Conservation (phyloP, 345 rosid species). For the Leavenworthia alabamica region DNA sequence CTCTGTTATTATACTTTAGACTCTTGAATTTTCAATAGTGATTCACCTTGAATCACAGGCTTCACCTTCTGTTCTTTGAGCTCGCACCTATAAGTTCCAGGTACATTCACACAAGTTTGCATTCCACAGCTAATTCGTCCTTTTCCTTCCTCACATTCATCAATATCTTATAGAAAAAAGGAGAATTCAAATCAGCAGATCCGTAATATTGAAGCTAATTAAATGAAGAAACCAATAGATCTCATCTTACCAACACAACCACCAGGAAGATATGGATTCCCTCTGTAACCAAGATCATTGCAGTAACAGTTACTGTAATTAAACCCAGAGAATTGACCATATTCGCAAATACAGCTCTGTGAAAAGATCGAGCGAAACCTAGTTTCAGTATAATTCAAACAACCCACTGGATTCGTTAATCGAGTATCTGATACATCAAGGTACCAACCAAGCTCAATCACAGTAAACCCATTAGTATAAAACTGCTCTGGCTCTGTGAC, state of each 20-base stretch:
- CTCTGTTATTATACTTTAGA: background rate
- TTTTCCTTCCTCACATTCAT: conserved; percentile 20
- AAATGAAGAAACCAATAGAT: background rate
- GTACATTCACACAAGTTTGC: background rate
- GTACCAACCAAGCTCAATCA: conserved; percentile 33
- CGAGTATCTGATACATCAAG: conserved; percentile 14
- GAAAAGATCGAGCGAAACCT: background rate
- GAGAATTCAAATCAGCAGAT: background rate
- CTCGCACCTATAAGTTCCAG: conserved; percentile 15
- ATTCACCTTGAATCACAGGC: conserved; percentile 5
- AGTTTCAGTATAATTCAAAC: conserved; percentile 5
- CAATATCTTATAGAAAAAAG: conserved; percentile 1
- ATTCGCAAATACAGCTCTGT: conserved; percentile 11
- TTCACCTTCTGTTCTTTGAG: background rate
- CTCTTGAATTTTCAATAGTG: background rate
- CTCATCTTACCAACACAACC: conserved; percentile 34
- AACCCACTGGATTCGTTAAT: background rate
- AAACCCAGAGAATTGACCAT: background rate
- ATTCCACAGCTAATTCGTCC: background rate
- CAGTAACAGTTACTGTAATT: conserved; percentile 28
- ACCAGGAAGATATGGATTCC: conserved; percentile 32
- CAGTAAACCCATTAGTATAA: conserved; percentile 10
- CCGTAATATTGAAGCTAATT: background rate
- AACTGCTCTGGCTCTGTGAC: background rate
- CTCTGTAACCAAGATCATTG: conserved; percentile 21